Evolutionary conservation across 805 yeast species (phyloP).

Genomic region (Candida berthetii): DNA sequence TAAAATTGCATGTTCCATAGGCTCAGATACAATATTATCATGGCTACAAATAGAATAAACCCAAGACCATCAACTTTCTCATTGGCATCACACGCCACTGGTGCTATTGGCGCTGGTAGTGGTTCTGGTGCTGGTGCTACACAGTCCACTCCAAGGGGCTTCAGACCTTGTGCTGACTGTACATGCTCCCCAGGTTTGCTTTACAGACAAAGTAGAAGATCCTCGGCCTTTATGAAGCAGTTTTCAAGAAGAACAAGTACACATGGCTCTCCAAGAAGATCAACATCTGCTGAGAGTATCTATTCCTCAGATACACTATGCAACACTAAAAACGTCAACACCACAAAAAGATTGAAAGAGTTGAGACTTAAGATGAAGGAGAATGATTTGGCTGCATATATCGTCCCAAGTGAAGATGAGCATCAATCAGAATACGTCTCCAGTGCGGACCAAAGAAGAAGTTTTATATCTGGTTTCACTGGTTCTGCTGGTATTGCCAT

Average conservation of each 20-base stretch:
- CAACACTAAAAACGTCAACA: slow-evolving; percentile 38
- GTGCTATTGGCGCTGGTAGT: slow-evolving; percentile 9
- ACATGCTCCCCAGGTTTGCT: slow-evolving; percentile 81
- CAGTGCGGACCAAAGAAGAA: slow-evolving; percentile 73
- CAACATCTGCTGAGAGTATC: slow-evolving; percentile 24
- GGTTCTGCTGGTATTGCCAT: slow-evolving; percentile 94
- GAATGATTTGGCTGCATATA: slow-evolving; percentile 63
- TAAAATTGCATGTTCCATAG: not conserved
- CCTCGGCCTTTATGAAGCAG: slow-evolving; percentile 44
- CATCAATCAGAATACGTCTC: slow-evolving; percentile 92
- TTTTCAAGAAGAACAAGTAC: slow-evolving; percentile 23
- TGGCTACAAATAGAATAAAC: slow-evolving; percentile 23
- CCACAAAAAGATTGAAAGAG: slow-evolving; percentile 50
- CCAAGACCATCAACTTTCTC: slow-evolving; percentile 38
- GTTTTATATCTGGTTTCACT: slow-evolving; percentile 79
- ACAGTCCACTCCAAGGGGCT: slow-evolving; percentile 16
- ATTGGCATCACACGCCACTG: slow-evolving; percentile 24
- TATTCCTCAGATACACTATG: slow-evolving; percentile 34
- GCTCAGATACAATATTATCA: slow-evolving; percentile 1
- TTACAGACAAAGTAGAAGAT: slow-evolving; percentile 58
- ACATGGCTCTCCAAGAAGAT: slow-evolving; percentile 15
- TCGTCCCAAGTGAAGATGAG: slow-evolving; percentile 85
- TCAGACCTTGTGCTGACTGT: slow-evolving; percentile 63
- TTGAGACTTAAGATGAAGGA: slow-evolving; percentile 62
- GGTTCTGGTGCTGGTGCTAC: not conserved